Percentiles rank a stretch among this genome's conserved stretches.
Evolutionary conservation across 2,329 filamentous ascomycete species (phyloP).

Genomic region (Knoxdaviesia proteae): DNA sequence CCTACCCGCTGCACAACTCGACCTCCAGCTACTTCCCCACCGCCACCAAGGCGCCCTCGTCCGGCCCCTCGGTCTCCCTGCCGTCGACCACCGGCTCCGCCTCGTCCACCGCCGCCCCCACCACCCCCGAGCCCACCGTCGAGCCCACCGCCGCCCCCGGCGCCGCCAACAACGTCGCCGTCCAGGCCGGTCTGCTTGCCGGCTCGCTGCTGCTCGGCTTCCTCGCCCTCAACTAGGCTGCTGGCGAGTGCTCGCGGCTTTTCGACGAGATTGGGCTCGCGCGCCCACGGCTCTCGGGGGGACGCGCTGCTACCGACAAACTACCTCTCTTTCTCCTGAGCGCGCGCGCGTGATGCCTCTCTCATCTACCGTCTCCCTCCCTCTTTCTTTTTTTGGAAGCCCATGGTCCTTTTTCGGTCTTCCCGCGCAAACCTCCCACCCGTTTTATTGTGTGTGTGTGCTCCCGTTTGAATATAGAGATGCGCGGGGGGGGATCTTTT

Average conservation of each 20-base stretch:
- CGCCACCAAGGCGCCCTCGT: no score
- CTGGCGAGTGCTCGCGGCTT: background rate
- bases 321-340: background rate
- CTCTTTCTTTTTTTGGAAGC: background rate
- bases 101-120: background rate
- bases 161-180: background rate
- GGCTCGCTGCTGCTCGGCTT: constrained; percentile 1
- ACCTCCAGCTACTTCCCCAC: background rate
- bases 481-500: no score
- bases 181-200: background rate
- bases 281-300: background rate
- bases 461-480: no score
- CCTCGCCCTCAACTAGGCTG: constrained; percentile 1
- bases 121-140: background rate
- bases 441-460: no score
- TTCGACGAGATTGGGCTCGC: no score
- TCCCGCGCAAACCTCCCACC: no score
- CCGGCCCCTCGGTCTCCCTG: background rate
- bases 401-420: background rate
- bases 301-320: background rate
- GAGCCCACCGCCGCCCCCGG: background rate
- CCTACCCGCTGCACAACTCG: no score
- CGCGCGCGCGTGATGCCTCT: background rate
- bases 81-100: background rate
- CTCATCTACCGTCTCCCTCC: background rate